Base-by-base conservation (phyloP, 768 basidiomycete genomes). In the Galerina marginata region DNA sequence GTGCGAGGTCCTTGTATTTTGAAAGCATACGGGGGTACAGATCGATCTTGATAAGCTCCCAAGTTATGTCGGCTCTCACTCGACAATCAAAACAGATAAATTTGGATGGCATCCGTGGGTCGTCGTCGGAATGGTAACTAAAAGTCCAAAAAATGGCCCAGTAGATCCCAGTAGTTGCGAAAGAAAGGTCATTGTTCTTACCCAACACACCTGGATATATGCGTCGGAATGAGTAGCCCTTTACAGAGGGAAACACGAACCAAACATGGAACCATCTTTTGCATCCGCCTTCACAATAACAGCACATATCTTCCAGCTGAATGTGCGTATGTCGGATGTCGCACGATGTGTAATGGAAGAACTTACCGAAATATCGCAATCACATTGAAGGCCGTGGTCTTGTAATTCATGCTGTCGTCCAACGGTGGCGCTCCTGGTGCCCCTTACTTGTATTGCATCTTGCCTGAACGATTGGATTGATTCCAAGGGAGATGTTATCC, bases 11-110 rank as follows among this genome's bases (percentile, higher is more conserved):
- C 65, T 83, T 83, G 73, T 86, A 91, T 59, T 86, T 86, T 9
- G 81, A 78, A 29, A 90, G 76, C 74, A 91, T 84, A 56, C 71
- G 70, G 51, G 84, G 81, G 65, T 87, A 86, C 38, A 86, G 69
- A 62, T 83, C 81, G 40, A 80, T 75, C 57, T 85, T 81, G 66
- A 92, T 87, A 15, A 92, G 75, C 46, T 88, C 84, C 88, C 90
- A 92, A 59, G 85, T 86, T 40, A 80, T 73, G 64, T 91, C 90
- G 11, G 79, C 81, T 50, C 80, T 83, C 47, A 90, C 78, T 37
- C 90, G 87, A 71, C 92, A 94, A 65, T 90, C 87, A 72, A 93
- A 89, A 74, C 92, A 94, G 29, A 82, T 67, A 62, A 91, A 93
- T 58, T 79, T 76, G 0, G 70, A 56, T 2, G 90, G 91, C 44